A percentile compares a stretch with the other conserved stretches of the same genome.
Conservation (phyloP, 1,284 basidiomycete genomes). For the Fistulina hepatica region DNA sequence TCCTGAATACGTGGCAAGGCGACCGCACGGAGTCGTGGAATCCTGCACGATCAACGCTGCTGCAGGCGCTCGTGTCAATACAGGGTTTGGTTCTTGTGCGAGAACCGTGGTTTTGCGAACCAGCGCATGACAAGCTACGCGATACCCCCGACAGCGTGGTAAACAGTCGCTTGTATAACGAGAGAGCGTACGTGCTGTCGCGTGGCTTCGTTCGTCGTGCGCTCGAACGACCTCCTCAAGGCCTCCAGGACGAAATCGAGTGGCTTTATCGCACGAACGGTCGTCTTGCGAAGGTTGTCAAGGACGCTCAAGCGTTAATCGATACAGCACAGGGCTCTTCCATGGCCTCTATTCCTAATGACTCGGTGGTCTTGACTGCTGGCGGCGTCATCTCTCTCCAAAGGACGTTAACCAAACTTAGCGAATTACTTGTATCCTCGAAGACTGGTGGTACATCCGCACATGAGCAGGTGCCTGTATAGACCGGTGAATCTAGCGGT, state of each 20-base stretch:
- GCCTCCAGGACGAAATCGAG: constrained; percentile 63
- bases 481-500: too few species aligned
- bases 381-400: too few species aligned
- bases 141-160: constrained; percentile 83
- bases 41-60: constrained; percentile 67
- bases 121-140: constrained; percentile 81
- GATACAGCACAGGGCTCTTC: too few species aligned
- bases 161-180: constrained; percentile 80
- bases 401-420: too few species aligned
- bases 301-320: constrained; percentile 53
- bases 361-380: too few species aligned
- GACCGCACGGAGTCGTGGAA: constrained; percentile 83
- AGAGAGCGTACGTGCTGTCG: constrained; percentile 88
- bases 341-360: too few species aligned
- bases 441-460: too few species aligned
- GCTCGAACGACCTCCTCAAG: constrained; percentile 62
- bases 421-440: too few species aligned
- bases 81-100: constrained; percentile 88
- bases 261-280: constrained; percentile 65
- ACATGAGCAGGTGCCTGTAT: too few species aligned
- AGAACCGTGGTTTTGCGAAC: constrained; percentile 90
- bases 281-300: constrained; percentile 58
- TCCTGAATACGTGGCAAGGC: constrained; percentile 87
- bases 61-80: constrained; percentile 90
- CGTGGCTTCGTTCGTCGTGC: constrained; percentile 81